Base-by-base conservation (phyloP, 106 monocot species). In the Dioscorea alata region DNA sequence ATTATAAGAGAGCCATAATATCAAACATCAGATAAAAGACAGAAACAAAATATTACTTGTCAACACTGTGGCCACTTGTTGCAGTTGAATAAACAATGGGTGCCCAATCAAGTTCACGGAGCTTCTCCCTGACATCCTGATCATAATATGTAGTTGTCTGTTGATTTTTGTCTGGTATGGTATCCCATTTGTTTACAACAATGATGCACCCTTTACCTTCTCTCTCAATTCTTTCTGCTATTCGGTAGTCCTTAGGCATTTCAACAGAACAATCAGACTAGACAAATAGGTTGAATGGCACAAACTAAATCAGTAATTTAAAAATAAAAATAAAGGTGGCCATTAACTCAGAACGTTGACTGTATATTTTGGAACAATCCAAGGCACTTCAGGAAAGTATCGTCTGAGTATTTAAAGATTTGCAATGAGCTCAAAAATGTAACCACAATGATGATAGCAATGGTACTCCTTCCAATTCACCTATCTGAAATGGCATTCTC, bases 181-280 rank as follows among this genome's bases (percentile, higher is more conserved):
- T 99, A 65, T 92, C 97, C 92, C 92, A 99, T 79, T 99, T 92
- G 66, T 92, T 99, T 24, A 99, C 89, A 73, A 99, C 97, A 64
- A 99, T 85, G 12, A 93, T 81, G 71, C 92, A 99, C 0, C 87
- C 92, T 81, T 99, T 99, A 77, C 97, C 97, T 90, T 99, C 97
- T 79, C 61, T 85, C 71, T 92, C 97, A 70, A 99, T 90, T 81
- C 92, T 87, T 73, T 99, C 97, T 50, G 87, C 97, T 59, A 99
- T 92, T 74, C 77, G 87, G 71, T 17, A 81, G 67, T 99, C 97
- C 97, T 99, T 68, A 32, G 51, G n/a, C 59, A 71, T 12, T 65
- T 18, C 48, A 58, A 59, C 69, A 57, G 28, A 60, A 51, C 50
- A 34, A 64, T 31, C 8, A 72, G 33, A 71, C 33, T 16, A 28